phyloP scores from a whole-genome alignment of 768 basidiomycete species.

The Amanita exitialis region DNA sequence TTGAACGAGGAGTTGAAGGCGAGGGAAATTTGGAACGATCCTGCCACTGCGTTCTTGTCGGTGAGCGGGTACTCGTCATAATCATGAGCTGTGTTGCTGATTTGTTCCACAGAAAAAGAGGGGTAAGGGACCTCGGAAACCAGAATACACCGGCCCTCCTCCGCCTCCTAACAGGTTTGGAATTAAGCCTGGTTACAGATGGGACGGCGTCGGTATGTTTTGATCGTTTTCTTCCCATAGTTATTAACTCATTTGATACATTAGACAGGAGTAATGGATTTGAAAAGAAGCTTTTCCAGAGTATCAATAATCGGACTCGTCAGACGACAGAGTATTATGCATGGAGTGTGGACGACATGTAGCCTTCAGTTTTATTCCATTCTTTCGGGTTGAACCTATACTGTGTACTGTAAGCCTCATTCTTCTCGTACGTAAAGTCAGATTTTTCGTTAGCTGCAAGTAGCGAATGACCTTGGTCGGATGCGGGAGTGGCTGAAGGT shows the following conservation, averaged over 20 bases:
- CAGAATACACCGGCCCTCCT: slow-evolving; percentile 79
- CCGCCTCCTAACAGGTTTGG: slow-evolving; percentile 94
- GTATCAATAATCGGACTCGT: slow-evolving; percentile 65
- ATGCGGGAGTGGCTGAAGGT: not conserved
- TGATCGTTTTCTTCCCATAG: not conserved
- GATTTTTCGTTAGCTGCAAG: not conserved
- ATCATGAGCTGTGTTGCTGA: not conserved
- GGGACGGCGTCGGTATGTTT: slow-evolving; percentile 91
- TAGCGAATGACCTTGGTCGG: not conserved
- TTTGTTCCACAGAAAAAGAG: slow-evolving; percentile 50
- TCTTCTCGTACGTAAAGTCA: not conserved
- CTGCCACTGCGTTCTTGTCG: slow-evolving; percentile 90
- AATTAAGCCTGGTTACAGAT: slow-evolving; percentile 91
- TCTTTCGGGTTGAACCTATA: not conserved
- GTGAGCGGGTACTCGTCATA: slow-evolving; percentile 31
- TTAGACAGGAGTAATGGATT: slow-evolving; percentile 89
- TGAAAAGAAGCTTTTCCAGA: slow-evolving; percentile 88
- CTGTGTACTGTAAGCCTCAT: slow-evolving; percentile 2
- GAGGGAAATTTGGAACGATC: slow-evolving; percentile 90
- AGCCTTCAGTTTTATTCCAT: slow-evolving; percentile 11
- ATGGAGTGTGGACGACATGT: slow-evolving; percentile 95
- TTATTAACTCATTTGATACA: slow-evolving; percentile 1
- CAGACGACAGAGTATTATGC: slow-evolving; percentile 62
- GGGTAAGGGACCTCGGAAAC: slow-evolving; percentile 66
- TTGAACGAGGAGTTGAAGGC: slow-evolving; percentile 80